Base-by-base conservation (phyloP, 2,329 filamentous ascomycete species). In the Cephalotrichum gorgonifer region DNA sequence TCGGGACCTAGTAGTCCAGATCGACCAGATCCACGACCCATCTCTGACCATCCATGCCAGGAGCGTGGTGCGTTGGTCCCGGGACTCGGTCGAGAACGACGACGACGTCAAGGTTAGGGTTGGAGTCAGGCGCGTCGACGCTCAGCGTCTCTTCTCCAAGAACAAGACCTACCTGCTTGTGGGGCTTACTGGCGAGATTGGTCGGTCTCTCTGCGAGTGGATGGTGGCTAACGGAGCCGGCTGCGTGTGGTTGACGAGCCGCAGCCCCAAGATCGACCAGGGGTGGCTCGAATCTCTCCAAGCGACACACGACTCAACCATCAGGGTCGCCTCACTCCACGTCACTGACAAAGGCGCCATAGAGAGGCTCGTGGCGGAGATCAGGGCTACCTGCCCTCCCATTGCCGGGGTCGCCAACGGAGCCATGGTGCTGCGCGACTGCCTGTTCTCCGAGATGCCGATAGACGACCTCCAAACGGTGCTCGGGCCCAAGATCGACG, bases 371-470 rank as follows among this genome's bases (percentile, higher is more conserved):
- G n/a, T n/a, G n/a, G n/a, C n/a, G n/a, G n/a, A n/a, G n/a, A 60
- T 68, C 8, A 41, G 50, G 3, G 47, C 54, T 8, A 54, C 52
- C 0, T 57, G 67, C 54, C 67, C 67, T 1, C 58, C 60, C 0
- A 59, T 70, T 14, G 61, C 53, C 0, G 67, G 67, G 25, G 63
- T 69, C 6, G 59, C 59, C 3, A 62, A 69, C 33, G 65, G 64
- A 3, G 65, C 66, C 11, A 62, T 67, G 60, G 57, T 69, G 6
- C 52, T 69, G 1, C 43, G 56, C 2, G 62, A 66, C 47, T 51
- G 48, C 28, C 48, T 58, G 3, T 54, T 62, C 17, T 48, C 49
- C 23, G 52, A 56, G 39, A 58, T 59, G 49, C 41, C 49, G n/a
- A 23, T 48, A 3, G 54, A 54, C 4, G 33, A 53, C 3, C 48